Evolutionary conservation across 73 alveolate species (phyloP), one percentile per base, ranked within the genome.

Genomic region (Paramecium bursaria): DNA sequence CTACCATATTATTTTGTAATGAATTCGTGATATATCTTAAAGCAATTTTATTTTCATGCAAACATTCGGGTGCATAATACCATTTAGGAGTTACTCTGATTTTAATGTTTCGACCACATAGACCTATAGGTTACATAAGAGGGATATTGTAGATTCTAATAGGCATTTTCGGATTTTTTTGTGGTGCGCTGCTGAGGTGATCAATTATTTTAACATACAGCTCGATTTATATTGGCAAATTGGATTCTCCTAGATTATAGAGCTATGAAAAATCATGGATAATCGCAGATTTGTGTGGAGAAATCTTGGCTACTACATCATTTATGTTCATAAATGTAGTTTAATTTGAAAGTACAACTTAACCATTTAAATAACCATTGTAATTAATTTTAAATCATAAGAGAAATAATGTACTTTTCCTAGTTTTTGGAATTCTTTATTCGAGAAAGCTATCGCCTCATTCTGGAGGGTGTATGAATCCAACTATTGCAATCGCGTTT

Each of bases 401-500:
- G n/a, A n/a, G n/a, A n/a, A n/a, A 67, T 67, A 67, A 67, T 67
- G 44, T 47, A 15, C 33, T 67, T 11, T 42, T 67, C 11, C 19
- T 67, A 4, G 33, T 35, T 4, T 13, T 67, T 21, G 82, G 60
- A 33, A 67, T 67, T 9, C 44, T 25, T 42, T 67, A 67, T 67
- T 67, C 82, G 10, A n/a, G 82, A 17, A 67, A 67, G 21, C 44
- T 67, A 9, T 35, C 60, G n/a, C 82, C 82, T 0, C 82, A 67
- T 67, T 67, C 82, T 14, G 82, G 82, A 21, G 82, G 82, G 3
- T 67, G 82, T 42, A 67, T 67, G 82, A 67, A 67, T 42, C 82
- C 82, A 21, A 67, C 82, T 3, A 67, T 67, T 39, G 82, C 82
- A 19, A 67, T 67, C 14, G 82, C 60, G 23, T 25, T 67, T 42